Evolutionary conservation across 495 filamentous ascomycete genomes (phyloP).

Genomic region (Articulospora tetracladia): DNA sequence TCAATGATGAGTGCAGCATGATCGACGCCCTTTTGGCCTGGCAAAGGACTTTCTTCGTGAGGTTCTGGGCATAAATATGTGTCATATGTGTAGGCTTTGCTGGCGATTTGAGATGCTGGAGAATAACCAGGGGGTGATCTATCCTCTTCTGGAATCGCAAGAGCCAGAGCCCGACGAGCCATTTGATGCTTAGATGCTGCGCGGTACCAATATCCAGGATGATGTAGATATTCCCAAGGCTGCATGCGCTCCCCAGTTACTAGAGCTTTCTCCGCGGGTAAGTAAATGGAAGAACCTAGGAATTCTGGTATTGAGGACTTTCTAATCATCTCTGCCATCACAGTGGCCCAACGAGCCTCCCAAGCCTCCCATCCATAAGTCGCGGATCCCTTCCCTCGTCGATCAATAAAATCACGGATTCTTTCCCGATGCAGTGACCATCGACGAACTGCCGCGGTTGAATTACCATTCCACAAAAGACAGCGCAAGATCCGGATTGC

Average conservation of each 20-base stretch:
- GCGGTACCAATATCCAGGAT: constrained; percentile 83
- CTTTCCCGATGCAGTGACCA: constrained; percentile 72
- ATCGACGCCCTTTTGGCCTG: constrained; percentile 50
- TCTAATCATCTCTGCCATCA: constrained; percentile 78
- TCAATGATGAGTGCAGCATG: constrained; percentile 61
- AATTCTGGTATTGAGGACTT: constrained; percentile 48
- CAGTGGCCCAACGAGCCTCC: constrained; percentile 76
- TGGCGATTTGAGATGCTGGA: constrained; percentile 63
- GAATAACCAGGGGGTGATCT: constrained; percentile 61
- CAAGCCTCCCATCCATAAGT: constrained; percentile 88
- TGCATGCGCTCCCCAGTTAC: constrained; percentile 59
- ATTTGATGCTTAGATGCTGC: constrained; percentile 63
- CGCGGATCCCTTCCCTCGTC: constrained; percentile 73
- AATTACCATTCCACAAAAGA: constrained; percentile 69
- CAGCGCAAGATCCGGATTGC: constrained; percentile 77
- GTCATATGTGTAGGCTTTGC: constrained; percentile 70
- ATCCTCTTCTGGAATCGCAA: constrained; percentile 71
- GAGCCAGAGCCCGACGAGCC: constrained; percentile 55
- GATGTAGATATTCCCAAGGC: constrained; percentile 80
- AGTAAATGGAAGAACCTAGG: constrained; percentile 31
- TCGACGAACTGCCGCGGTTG: constrained; percentile 67
- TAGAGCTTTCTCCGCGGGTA: constrained; percentile 60
- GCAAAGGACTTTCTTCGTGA: constrained; percentile 61
- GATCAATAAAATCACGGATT: constrained; percentile 70
- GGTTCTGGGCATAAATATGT: constrained; percentile 80